These are phyloP conservation scores for Cardamine occulta DNA, from an alignment of 345 rosid species.

Conservation along the genomic window DNA sequence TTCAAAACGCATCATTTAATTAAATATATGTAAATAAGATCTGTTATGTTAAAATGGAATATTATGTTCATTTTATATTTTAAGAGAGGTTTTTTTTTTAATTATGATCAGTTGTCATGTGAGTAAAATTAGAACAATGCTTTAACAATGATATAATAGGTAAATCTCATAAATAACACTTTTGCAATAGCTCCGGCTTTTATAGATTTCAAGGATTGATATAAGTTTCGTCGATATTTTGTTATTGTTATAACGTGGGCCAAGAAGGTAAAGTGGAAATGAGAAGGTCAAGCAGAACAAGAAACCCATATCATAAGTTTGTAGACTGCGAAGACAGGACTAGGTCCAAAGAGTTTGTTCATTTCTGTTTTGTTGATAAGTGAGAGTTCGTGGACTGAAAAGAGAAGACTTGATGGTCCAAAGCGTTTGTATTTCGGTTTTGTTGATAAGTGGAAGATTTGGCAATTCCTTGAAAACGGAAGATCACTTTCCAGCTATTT, in stretches of 20 bases:
- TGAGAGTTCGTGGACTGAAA: neutral
- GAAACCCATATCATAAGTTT: no score
- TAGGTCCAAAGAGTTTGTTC: neutral
- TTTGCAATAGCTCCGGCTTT: neutral
- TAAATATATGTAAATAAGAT: neutral
- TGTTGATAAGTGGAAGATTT: neutral
- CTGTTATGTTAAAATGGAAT: slow-evolving; percentile 5
- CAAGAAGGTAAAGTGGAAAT: no score
- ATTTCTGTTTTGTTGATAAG: neutral
- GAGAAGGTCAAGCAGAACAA: no score
- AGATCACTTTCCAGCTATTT: neutral
- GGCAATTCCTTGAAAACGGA: neutral
- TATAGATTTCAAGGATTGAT: no score
- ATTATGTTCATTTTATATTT: neutral
- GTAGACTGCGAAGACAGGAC: no score
- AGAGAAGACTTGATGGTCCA: neutral
- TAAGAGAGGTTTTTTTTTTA: neutral
- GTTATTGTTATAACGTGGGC: no score
- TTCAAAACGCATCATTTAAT: slow-evolving; percentile 12
- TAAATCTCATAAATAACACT: neutral
- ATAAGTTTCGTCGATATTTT: no score
- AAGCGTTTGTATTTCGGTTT: neutral
- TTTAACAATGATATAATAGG: slow-evolving; percentile 4
- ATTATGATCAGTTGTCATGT: no score
- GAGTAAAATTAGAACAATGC: neutral